phyloP scores from a whole-genome alignment of 2,329 filamentous ascomycete genomes.

The Trichoderma sp. region DNA sequence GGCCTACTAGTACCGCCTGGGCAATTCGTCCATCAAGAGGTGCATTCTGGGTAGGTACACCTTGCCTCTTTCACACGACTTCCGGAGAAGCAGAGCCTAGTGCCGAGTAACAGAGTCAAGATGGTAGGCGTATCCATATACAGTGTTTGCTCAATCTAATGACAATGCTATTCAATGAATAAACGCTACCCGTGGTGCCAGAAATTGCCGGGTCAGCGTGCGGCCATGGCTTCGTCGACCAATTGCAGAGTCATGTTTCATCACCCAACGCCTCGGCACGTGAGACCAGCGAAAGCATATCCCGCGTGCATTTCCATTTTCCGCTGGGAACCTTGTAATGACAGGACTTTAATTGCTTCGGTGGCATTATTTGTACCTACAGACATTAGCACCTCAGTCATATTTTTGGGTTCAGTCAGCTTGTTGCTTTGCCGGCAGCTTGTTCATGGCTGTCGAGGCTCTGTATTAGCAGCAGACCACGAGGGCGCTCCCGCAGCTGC shows the following conservation, averaged over 20 bases:
- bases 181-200: neutral
- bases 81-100: conserved; percentile 14
- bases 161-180: neutral
- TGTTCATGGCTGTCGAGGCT: neutral
- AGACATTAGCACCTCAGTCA: neutral
- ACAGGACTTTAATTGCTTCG: neutral
- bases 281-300: neutral
- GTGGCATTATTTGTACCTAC: neutral
- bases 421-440: neutral
- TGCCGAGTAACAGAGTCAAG: neutral
- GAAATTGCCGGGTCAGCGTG: neutral
- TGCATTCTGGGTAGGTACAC: neutral
- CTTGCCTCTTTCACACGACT: conserved; percentile 4
- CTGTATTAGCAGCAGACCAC: neutral
- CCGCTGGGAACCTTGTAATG: neutral
- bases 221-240: neutral
- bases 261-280: conserved; percentile 12
- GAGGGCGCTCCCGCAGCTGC: neutral
- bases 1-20: neutral
- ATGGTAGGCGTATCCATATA: neutral
- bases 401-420: neutral
- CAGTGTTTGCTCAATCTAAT: neutral
- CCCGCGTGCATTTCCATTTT: neutral
- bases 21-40: conserved; percentile 9
- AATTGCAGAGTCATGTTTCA: neutral